phyloP scores from a whole-genome alignment of 2,329 filamentous ascomycete genomes.

The Aspergillus sp. region DNA sequence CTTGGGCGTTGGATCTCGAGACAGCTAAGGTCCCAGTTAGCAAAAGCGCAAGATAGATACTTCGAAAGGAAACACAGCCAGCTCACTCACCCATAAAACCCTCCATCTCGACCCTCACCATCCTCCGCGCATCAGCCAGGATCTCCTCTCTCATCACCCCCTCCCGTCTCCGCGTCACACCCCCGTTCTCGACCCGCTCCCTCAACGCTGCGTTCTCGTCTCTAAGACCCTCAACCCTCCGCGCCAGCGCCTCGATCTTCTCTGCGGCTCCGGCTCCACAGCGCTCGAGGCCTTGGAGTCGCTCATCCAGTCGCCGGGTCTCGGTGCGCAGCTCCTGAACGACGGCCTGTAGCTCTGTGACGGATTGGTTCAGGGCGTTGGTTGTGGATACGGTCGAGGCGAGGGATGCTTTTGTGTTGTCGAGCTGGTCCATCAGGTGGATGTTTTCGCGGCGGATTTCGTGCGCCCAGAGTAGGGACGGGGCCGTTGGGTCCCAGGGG shows the following conservation, averaged over 20 bases:
- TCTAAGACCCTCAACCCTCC: not conserved
- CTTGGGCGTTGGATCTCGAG: constrained; percentile 1
- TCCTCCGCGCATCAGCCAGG: not conserved
- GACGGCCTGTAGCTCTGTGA: constrained; percentile 1
- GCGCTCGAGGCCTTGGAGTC: not conserved
- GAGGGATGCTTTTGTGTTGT: constrained; percentile 10
- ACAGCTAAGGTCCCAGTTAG: not conserved
- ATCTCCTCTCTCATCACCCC: not conserved
- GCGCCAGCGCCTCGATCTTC: not conserved
- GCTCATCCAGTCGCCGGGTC: not conserved
- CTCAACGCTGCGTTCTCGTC: not conserved
- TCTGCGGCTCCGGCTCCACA: not conserved
- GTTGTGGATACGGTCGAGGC: constrained; percentile 5
- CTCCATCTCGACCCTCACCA: constrained; percentile 1
- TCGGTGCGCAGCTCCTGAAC: not conserved
- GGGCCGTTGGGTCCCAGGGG: constrained; percentile 4
- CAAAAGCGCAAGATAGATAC: not conserved
- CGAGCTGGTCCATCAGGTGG: constrained; percentile 19
- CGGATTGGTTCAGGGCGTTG: constrained; percentile 1
- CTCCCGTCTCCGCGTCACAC: not conserved
- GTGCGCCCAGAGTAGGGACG: constrained; percentile 30
- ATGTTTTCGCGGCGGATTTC: constrained; percentile 30
- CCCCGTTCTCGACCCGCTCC: constrained; percentile 1
- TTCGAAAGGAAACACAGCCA: not conserved
- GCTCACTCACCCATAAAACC: not conserved